Base-by-base conservation (phyloP, 306 rosid genomes). In the Purshia tridentata region DNA sequence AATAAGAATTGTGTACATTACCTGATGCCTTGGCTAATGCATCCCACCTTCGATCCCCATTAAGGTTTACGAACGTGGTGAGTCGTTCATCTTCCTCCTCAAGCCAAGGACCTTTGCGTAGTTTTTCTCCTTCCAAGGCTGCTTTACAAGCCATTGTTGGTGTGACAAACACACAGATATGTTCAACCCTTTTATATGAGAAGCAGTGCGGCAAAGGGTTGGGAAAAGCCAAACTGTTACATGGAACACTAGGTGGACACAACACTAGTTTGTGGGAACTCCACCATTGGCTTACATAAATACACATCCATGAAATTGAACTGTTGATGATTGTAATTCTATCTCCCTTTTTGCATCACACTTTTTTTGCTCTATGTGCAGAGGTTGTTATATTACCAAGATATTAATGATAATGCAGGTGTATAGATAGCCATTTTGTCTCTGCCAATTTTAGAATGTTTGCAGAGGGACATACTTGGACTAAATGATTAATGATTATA, bases 41-140 rank as follows among this genome's bases (percentile, higher is more conserved):
- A 66, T 90, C 96, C 95, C 96, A 92, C 54, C 82, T 84, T 44
- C 84, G 52, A 61, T 61, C 88, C 35, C 95, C 98, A 56, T 86
- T 76, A 45, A 78, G 83, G 4, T 81, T 42, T 44, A 90, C 90
- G 52, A 70, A 85, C 70, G 58, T 74, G 3, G 76, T 80, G 73
- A 90, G 90, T 77, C 61, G 82, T 39, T 87, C 84, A 67, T 92
- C 98, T 82, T 92, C 98, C 78, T 84, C 88, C 63, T 79, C 82
- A 0, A 83, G 84, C 98, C 98, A 90, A 48, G 83, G 69, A 69
- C 91, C 98, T 83, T 75, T 92, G 41, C 84, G 84, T 72, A 90
- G 50, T 35, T 65, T 69, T 68, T 80, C 84, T n/a, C 67, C 72
- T 76, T 76, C 75, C 80, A 80, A 14, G 42, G 67, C 69, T 82